Evolutionary conservation across 2,329 filamentous ascomycete species (phyloP).

Genomic region (Trichoderma sp.): DNA sequence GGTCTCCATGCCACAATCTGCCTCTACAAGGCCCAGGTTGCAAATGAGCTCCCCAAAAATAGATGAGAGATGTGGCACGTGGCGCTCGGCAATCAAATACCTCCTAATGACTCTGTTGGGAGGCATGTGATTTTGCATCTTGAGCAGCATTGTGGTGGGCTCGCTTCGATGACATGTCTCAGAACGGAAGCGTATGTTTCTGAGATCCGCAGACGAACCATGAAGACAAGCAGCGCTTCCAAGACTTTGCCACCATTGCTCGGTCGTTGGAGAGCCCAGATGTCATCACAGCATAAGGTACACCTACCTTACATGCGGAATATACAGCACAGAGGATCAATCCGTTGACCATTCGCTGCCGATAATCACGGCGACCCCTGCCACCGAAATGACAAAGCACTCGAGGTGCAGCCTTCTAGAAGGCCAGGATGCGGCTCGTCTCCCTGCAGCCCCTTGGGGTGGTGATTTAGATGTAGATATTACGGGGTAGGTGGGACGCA

Average conservation of each 20-base stretch:
- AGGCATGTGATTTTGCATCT: background rate
- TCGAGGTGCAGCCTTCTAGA: constrained; percentile 14
- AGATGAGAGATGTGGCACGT: constrained; percentile 12
- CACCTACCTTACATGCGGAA: too few species aligned
- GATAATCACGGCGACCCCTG: constrained; percentile 12
- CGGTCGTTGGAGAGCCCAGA: background rate
- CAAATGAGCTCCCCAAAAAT: constrained; percentile 18
- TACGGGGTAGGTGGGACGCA: constrained; percentile 13
- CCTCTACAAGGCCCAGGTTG: background rate
- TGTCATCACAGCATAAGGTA: background rate
- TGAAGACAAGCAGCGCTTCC: too few species aligned
- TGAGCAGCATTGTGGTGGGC: too few species aligned
- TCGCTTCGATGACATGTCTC: too few species aligned
- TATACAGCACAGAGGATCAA: too few species aligned
- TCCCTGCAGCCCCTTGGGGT: constrained; percentile 9
- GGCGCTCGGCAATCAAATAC: background rate
- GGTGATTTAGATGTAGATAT: constrained; percentile 16
- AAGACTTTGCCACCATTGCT: too few species aligned
- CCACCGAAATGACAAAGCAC: constrained; percentile 22
- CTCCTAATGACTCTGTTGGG: background rate
- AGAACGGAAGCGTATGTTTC: too few species aligned
- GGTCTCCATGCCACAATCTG: background rate
- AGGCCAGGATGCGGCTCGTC: constrained; percentile 11
- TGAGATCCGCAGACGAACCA: too few species aligned
- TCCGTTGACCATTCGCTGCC: background rate